Conservation (phyloP, 1,284 basidiomycete species). For the Irpex sp. region DNA sequence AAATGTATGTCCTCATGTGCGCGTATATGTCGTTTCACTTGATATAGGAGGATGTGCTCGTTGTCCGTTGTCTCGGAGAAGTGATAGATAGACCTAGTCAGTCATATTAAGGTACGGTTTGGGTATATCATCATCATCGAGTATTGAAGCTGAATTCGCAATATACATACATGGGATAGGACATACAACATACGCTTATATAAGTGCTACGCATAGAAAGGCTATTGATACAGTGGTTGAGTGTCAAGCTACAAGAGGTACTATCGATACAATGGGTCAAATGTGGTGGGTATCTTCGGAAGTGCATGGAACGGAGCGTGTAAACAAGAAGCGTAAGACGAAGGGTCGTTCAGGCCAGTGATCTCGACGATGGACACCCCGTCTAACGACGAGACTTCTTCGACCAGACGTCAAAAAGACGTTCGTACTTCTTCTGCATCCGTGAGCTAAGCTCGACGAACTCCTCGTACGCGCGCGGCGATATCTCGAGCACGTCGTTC, state of each 20-base stretch:
- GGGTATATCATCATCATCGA: not conserved
- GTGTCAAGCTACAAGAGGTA: not conserved
- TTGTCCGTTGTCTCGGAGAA: not conserved
- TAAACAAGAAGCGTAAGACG: not conserved
- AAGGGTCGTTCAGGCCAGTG: not conserved
- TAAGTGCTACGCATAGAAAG: not conserved
- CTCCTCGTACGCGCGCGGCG: slow-evolving; percentile 49
- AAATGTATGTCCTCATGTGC: not conserved
- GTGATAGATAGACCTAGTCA: not conserved
- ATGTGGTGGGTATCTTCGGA: not conserved
- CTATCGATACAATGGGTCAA: not conserved
- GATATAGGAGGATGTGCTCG: not conserved
- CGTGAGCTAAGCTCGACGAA: slow-evolving; percentile 47
- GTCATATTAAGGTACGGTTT: not conserved
- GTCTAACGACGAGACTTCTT: not conserved
- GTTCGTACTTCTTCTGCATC: slow-evolving; percentile 48
- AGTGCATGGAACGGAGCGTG: not conserved
- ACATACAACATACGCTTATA: not conserved
- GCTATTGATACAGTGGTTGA: slow-evolving; percentile 1
- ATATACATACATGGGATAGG: not conserved
- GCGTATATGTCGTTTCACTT: not conserved
- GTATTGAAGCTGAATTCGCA: not conserved
- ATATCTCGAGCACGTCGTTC: slow-evolving; percentile 58
- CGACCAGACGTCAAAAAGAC: slow-evolving; percentile 30
- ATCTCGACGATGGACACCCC: not conserved